Base-by-base conservation (phyloP, 1,284 basidiomycete genomes). In the Apiotrichum gracile region DNA sequence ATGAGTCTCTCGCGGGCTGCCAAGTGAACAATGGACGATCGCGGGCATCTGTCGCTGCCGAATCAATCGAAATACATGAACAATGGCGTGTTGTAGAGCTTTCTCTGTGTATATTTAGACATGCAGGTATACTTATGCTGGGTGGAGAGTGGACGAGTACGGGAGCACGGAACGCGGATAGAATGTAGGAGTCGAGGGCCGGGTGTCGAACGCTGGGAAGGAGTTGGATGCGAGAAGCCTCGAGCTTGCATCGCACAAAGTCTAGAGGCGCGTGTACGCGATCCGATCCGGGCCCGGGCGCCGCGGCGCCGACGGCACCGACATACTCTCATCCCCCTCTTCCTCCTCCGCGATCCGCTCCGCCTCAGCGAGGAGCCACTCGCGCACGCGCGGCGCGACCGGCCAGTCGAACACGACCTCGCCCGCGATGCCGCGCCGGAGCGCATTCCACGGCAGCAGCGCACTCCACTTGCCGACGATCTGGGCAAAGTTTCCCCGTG, bases 371-470 rank as follows among this genome's bases (percentile, higher is more conserved):
- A 17, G 3, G 12, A 55, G 34, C 5, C 45, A 21, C 16, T 17
- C 47, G 9, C 19, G n/a, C 5, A 57, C 51, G 1, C 2, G 38
- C 1, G 46, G 38, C 26, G 31, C 43, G 7, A 69, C 24, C 1
- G 66, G 64, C 69, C 69, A 71, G 33, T 64, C 60, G 19, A 51
- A 49, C 4, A 65, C 45, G 27, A 62, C 55, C 10, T 57, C 52
- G 17, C 17, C 10, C 3, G 39, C 21, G 52, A 67, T 58, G 1
- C 63, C 61, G 17, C 24, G 16, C 45, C 51, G 35, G 25, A 65
- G 4, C 3, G 59, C 64, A 25, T 57, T 57, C 67, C 68, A 71
- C 1, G 69, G 69, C 22, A 65, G 38, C 14, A 68, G 17, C 64
- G 66, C 68, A 0, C 55, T 21, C 24, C 54, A 62, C 2, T 64